Conservation (phyloP, 208 protist species). For the Wallacemonas rigidus region DNA sequence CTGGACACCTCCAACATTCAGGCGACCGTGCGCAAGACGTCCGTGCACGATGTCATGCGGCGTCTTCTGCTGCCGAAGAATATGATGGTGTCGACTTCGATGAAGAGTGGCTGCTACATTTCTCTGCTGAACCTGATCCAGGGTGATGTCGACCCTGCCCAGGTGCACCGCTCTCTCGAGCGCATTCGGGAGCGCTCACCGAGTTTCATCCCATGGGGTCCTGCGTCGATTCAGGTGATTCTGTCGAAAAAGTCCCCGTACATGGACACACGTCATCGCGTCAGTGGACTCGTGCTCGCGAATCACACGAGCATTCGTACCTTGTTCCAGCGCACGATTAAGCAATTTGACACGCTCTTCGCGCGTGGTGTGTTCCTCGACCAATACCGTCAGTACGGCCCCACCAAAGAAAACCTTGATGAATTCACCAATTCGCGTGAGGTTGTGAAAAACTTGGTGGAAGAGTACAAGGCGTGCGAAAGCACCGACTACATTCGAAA, state of each 20-base stretch:
- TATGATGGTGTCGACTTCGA: conserved; percentile 95
- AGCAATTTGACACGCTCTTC: conserved; percentile 95
- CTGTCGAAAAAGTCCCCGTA: conserved; percentile 97
- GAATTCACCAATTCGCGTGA: conserved; percentile 97
- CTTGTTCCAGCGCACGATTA: conserved; percentile 91
- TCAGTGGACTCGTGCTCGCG: conserved; percentile 98
- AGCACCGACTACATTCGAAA: conserved; percentile 94
- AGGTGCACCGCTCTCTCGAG: conserved; percentile 99
- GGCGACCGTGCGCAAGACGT: conserved; percentile 97
- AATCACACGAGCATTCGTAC: conserved; percentile 99
- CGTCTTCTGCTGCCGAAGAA: conserved; percentile 99
- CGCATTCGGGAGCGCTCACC: conserved; percentile 97
- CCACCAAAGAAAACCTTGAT: conserved; percentile 94
- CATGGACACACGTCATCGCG: conserved; percentile 95
- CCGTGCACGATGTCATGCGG: conserved; percentile 99
- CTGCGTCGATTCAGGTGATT: conserved; percentile 95
- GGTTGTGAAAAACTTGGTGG: conserved; percentile 94
- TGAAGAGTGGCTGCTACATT: conserved; percentile 97
- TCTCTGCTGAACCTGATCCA: conserved; percentile 99
- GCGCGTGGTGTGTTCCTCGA: conserved; percentile 94
- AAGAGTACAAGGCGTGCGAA: conserved; percentile 98
- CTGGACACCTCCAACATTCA: conserved; percentile 89
- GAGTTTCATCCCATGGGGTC: conserved; percentile 99
- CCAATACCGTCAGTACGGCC: conserved; percentile 92
- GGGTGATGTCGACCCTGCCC: conserved; percentile 98